Evolutionary conservation across 257 asterid genomes (phyloP).

Genomic region (Forsythia viridissima): DNA sequence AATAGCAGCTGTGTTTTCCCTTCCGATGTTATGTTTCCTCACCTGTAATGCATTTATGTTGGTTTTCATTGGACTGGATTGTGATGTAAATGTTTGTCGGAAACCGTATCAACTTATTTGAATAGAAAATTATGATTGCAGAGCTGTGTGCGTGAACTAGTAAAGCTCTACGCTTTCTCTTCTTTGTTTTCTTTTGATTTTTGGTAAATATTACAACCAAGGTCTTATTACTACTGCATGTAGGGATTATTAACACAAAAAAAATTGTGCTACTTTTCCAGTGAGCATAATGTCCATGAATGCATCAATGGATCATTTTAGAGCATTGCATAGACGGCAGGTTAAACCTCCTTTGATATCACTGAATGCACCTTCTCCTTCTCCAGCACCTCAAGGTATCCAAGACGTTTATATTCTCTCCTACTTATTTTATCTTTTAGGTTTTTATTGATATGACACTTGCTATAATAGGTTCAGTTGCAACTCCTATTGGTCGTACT

Average conservation of each 20-base stretch:
- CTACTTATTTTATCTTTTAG: neutral
- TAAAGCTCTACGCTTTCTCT: neutral
- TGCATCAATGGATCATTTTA: conserved; percentile 42
- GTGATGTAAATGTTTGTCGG: neutral
- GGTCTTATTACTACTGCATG: neutral
- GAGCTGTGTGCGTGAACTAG: neutral
- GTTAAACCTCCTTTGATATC: conserved; percentile 28
- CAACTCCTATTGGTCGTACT: conserved; percentile 47
- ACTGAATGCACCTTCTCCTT: conserved; percentile 56
- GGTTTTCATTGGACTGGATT: neutral
- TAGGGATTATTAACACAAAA: neutral
- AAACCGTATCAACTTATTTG: neutral
- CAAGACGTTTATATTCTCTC: conserved; percentile 9
- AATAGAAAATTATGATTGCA: neutral
- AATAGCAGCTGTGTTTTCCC: neutral
- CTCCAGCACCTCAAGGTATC: conserved; percentile 64
- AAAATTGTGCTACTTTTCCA: conserved; percentile 29
- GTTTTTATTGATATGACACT: conserved; percentile 34
- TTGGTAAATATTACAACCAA: neutral
- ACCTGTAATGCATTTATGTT: neutral
- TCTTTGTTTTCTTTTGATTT: conserved; percentile 13
- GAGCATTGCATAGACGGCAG: conserved; percentile 37
- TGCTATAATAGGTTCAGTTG: conserved; percentile 44
- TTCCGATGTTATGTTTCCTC: neutral
- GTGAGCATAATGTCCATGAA: conserved; percentile 44